phyloP scores from a whole-genome alignment of 257 asterid genomes.

The Solanum ossicruentum region DNA sequence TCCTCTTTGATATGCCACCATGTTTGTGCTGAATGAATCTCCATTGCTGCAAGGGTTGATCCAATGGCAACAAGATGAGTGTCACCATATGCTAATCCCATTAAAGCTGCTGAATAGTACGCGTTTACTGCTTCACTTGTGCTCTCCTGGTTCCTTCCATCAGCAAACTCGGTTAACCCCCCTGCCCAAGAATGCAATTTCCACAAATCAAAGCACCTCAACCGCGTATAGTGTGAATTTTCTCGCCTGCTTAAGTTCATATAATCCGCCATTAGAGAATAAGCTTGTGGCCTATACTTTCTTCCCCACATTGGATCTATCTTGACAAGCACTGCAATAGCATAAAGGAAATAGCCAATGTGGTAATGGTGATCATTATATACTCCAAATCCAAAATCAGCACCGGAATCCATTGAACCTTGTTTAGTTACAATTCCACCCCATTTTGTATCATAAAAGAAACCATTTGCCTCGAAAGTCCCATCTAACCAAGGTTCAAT shows the following conservation, averaged over 20 bases:
- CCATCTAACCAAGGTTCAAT: slow-evolving; percentile 76
- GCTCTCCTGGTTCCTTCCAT: slow-evolving; percentile 79
- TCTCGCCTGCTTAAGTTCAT: slow-evolving; percentile 43
- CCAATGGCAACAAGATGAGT: slow-evolving; percentile 56
- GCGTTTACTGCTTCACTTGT: slow-evolving; percentile 77
- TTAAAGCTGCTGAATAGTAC: slow-evolving; percentile 65
- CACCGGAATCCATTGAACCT: slow-evolving; percentile 60
- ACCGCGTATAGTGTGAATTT: slow-evolving; percentile 36
- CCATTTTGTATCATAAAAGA: slow-evolving; percentile 60
- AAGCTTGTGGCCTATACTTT: slow-evolving; percentile 48
- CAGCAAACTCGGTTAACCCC: slow-evolving; percentile 67
- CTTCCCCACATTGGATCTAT: slow-evolving; percentile 73
- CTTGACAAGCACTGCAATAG: slow-evolving; percentile 65
- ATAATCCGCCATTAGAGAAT: slow-evolving; percentile 63
- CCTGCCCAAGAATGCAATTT: slow-evolving; percentile 86
- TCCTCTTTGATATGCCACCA: slow-evolving; percentile 70
- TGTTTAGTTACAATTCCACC: slow-evolving; percentile 69
- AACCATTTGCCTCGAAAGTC: slow-evolving; percentile 50
- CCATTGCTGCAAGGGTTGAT: slow-evolving; percentile 48
- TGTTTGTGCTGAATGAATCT: slow-evolving; percentile 53
- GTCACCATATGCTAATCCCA: slow-evolving; percentile 74
- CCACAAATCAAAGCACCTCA: slow-evolving; percentile 65
- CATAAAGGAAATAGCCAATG: slow-evolving; percentile 61
- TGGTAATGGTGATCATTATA: slow-evolving; percentile 79
- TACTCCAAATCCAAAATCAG: slow-evolving; percentile 72